Base-by-base conservation (phyloP, 2,329 filamentous ascomycete genomes). In the Exophiala aquamarina region DNA sequence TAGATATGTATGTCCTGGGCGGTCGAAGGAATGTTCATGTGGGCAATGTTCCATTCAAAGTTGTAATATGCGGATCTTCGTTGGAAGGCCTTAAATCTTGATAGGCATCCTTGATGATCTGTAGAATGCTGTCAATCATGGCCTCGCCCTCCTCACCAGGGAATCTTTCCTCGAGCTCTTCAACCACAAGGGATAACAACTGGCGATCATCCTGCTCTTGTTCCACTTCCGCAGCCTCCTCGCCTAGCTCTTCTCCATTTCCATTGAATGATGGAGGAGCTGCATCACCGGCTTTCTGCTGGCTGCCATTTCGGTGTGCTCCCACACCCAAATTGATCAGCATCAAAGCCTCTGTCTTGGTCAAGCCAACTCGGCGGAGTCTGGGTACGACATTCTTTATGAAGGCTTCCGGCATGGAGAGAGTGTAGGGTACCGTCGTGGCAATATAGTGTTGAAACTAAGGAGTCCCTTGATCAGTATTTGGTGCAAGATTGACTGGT, bases 341-440 rank as follows among this genome's bases (percentile, higher is more conserved):
- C 63, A 69, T 72, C 14, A 73, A 52, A 8, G 71, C 67, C 56
- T 75, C 72, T 0, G 67, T 70, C 55, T 75, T 74, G 20, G 71
- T 73, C 14, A 74, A 59, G 13, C 63, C 64, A 39, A 66, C 73
- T 0, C 68, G 67, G 34, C 65, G 61, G 4, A 74, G 51, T 11
- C 59, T 59, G 1, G 55, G 56, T 18, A 73, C 61, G 3, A 73
- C 57, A 7, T 62, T 56, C 7, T 64, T 63, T 13, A 73, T 57
- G 2, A 69, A 69, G 3, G 53, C 49, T 37, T 72, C 70, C 29
- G 71, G 61, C 0, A 65, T 62, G 13, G 67, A 70, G 14, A 34
- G 44, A 9, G 56, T 42, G 34, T 56, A 48, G 8, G 54, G 54
- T 13, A 50, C 21, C 2, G 51, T 59, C 10, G 35, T 47, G 8